These are phyloP conservation scores for Pleurotus djamor DNA, from an alignment of 768 basidiomycete genomes.

Conservation along the genomic window DNA sequence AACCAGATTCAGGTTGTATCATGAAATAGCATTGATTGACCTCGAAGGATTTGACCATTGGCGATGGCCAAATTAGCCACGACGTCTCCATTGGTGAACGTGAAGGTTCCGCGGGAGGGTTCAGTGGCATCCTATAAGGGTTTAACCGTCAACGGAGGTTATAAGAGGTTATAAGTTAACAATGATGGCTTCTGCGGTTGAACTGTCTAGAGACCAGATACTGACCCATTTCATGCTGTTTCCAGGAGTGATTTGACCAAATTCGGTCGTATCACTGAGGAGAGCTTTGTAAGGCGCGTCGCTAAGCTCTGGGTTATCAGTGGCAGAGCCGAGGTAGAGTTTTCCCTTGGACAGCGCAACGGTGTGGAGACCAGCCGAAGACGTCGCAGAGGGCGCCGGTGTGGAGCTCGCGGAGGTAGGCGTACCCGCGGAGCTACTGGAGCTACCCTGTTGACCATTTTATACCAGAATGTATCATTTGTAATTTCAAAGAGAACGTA, in stretches of 20 bases:
- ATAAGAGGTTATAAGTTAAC: not conserved
- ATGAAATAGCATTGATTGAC: constrained; percentile 6
- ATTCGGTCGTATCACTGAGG: constrained; percentile 30
- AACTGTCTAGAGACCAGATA: not conserved
- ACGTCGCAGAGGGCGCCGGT: not conserved
- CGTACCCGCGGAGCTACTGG: not conserved
- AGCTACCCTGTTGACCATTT: not conserved
- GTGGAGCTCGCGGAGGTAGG: not conserved
- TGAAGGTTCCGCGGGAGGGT: constrained; percentile 28
- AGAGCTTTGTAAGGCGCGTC: constrained; percentile 34
- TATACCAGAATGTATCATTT: not conserved
- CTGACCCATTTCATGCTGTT: constrained; percentile 46
- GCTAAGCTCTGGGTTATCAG: constrained; percentile 42
- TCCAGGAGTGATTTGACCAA: constrained; percentile 42
- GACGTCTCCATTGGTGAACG: constrained; percentile 28
- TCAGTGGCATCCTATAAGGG: constrained; percentile 32
- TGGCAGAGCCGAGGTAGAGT: constrained; percentile 39
- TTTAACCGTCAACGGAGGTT: no score
- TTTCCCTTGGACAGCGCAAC: constrained; percentile 37
- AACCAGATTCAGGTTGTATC: no score
- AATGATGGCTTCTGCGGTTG: not conserved
- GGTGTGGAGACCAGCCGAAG: constrained; percentile 23
- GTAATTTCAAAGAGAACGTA: not conserved
- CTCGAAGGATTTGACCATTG: constrained; percentile 34
- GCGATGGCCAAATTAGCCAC: constrained; percentile 30